Percentiles rank a stretch among this genome's conserved stretches.
These are phyloP conservation scores for Tetrahymena borealis DNA, from an alignment of 73 alveolate species.

Conservation along the genomic window DNA sequence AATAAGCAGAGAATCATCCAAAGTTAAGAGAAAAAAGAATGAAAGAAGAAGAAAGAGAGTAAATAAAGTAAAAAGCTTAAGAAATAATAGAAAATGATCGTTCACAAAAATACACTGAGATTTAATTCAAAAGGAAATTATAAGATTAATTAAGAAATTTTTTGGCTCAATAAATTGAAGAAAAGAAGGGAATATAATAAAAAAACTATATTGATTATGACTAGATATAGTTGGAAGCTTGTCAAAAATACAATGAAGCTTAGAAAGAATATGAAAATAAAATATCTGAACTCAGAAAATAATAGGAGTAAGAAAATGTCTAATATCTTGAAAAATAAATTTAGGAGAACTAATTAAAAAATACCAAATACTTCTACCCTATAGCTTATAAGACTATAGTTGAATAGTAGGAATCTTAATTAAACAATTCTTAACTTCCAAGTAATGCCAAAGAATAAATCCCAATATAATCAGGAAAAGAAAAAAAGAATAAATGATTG, in stretches of 20 bases:
- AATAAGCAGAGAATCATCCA: neutral
- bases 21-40: neutral
- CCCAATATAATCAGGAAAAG: too few species aligned
- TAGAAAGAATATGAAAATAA: neutral
- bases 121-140: neutral
- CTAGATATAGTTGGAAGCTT: neutral
- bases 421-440: too few species aligned
- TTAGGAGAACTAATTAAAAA: neutral
- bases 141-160: neutral
- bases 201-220: neutral
- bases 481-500: too few species aligned
- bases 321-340: neutral
- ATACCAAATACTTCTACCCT: neutral
- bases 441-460: neutral
- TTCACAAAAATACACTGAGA: neutral
- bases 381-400: neutral
- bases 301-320: neutral
- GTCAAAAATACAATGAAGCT: neutral
- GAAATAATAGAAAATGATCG: neutral
- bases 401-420: neutral
- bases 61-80: neutral
- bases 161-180: neutral
- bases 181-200: neutral
- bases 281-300: neutral
- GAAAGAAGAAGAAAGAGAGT: neutral